A percentile compares a stretch with the other conserved stretches of the same genome.
These are phyloP conservation scores for Hemerocallis citrina DNA, from an alignment of 106 monocot genomes.

Conservation along the genomic window DNA sequence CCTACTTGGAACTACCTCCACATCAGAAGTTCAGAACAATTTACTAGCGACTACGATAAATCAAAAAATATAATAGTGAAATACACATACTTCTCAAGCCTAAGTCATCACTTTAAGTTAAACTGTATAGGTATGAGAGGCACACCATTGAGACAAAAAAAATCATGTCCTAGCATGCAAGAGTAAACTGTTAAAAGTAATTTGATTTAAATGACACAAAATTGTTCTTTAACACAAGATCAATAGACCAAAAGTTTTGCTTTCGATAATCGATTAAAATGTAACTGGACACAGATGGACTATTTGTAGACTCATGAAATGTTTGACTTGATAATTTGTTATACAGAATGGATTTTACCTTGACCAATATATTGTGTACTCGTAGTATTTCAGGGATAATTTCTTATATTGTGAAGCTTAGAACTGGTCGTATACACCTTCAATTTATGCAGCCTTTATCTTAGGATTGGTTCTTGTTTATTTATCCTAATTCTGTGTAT, in stretches of 20 bases:
- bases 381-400: too few relatives aligned
- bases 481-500: too few relatives aligned
- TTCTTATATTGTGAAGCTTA: too few relatives aligned
- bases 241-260: neutral
- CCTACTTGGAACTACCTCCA: neutral
- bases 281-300: too few relatives aligned
- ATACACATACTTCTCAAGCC: neutral
- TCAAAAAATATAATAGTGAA: neutral
- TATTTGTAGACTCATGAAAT: too few relatives aligned
- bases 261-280: neutral
- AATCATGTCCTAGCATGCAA: neutral
- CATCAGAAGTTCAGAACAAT: neutral
- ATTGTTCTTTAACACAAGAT: neutral
- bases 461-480: too few relatives aligned
- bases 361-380: too few relatives aligned
- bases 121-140: neutral
- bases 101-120: neutral
- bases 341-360: too few relatives aligned
- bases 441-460: too few relatives aligned
- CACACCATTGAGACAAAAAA: neutral
- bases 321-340: too few relatives aligned
- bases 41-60: neutral
- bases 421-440: too few relatives aligned
- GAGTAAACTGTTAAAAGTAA: neutral
- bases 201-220: neutral